These are phyloP conservation scores for Dipodascus albidus DNA, from an alignment of 805 yeast species.

Conservation along the genomic window DNA sequence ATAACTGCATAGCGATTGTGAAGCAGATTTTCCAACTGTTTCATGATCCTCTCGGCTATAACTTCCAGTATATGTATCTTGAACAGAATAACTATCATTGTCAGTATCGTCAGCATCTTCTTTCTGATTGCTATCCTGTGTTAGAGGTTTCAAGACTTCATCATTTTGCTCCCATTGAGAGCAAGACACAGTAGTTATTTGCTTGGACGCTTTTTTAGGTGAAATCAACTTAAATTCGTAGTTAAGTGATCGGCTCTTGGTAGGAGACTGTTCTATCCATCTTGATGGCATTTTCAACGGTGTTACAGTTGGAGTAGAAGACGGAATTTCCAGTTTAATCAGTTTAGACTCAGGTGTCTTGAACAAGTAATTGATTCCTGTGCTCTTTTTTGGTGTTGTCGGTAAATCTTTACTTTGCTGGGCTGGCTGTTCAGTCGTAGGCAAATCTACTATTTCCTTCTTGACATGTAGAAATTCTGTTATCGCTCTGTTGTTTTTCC, in stretches of 20 bases:
- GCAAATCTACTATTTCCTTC: too few relatives aligned
- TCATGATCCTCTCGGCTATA: neutral
- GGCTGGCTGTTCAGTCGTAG: too few relatives aligned
- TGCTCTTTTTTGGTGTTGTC: neutral
- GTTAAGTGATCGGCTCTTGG: too few relatives aligned
- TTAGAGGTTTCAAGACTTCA: neutral
- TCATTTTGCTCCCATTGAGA: neutral
- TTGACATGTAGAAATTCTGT: neutral
- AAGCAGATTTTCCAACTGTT: neutral
- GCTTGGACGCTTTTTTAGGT: neutral
- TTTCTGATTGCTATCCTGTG: neutral
- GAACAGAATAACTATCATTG: neutral
- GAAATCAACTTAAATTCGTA: too few relatives aligned
- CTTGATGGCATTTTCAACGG: neutral
- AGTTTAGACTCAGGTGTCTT: neutral
- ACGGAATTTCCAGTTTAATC: neutral
- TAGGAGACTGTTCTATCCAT: neutral
- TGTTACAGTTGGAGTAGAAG: neutral
- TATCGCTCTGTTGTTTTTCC: neutral
- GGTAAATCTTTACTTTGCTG: neutral
- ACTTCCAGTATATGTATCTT: neutral
- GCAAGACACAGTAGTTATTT: neutral
- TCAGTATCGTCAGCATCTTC: neutral
- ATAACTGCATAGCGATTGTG: neutral
- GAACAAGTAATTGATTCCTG: neutral